Evolutionary conservation across 2,329 filamentous ascomycete genomes (phyloP).

Genomic region (Ophiostoma pallidulum): DNA sequence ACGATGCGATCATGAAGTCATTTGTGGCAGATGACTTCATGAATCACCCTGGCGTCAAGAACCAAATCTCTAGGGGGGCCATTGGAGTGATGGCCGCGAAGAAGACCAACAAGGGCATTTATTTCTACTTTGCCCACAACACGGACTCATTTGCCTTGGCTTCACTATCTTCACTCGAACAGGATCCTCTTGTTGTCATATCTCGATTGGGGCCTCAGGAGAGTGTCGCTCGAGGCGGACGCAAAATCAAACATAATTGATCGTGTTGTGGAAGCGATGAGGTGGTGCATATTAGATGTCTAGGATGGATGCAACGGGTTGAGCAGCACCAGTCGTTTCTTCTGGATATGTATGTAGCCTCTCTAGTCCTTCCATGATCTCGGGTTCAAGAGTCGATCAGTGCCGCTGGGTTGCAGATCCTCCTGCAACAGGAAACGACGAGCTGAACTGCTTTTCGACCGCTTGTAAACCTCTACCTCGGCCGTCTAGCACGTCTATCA

Average conservation of each 20-base stretch:
- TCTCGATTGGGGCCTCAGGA: slow-evolving; percentile 48
- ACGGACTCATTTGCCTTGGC: slow-evolving; percentile 82
- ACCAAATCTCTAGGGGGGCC: slow-evolving; percentile 72
- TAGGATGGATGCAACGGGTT: too few species aligned
- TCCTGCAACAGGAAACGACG: too few species aligned
- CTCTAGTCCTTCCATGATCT: too few species aligned
- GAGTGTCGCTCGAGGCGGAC: slow-evolving; percentile 29
- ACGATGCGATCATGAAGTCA: slow-evolving; percentile 61
- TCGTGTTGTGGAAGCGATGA: neutral
- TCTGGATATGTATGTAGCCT: too few species aligned
- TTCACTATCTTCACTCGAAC: slow-evolving; percentile 75
- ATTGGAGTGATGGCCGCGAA: slow-evolving; percentile 90
- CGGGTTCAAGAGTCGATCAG: too few species aligned
- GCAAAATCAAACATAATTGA: slow-evolving; percentile 33
- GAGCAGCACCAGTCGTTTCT: too few species aligned
- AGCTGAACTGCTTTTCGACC: too few species aligned
- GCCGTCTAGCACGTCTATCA: too few species aligned
- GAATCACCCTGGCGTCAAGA: slow-evolving; percentile 73
- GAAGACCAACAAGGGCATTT: slow-evolving; percentile 64
- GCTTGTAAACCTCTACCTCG: too few species aligned
- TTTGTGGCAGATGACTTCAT: slow-evolving; percentile 90
- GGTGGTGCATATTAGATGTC: neutral
- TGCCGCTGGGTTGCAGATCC: too few species aligned
- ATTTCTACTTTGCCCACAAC: slow-evolving; percentile 91
- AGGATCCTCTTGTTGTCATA: slow-evolving; percentile 73